Evolutionary conservation across 352 stramenopile species (phyloP), one percentile per base, ranked within the genome.

Genomic region (Phytophthora boehmeriae): DNA sequence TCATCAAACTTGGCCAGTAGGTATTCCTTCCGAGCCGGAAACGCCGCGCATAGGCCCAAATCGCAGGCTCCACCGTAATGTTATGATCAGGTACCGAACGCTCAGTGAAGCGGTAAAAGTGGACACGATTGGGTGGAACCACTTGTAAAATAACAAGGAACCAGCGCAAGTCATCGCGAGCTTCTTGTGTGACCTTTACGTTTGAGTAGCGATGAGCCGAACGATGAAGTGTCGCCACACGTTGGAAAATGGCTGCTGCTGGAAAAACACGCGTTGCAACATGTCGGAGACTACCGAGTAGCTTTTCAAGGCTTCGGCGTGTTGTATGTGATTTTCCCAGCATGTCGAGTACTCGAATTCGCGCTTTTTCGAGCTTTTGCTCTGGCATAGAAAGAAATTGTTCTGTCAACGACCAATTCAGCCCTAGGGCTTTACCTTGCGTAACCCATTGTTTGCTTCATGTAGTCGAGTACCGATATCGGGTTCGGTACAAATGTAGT

Each of bases 61-160:
- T 61, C 49, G 43, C 59, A 57, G n/a, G 49, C 59, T 61, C 51
- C 59, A 67, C 61, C 10, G 39, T 4, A 10, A 67, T 52, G 10
- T 42, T n/a, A 14, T 23, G 14, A 13, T 38, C 19, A 1, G 50
- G 50, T 2, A 47, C 32, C 2, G 53, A 23, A 1, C 27, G 39
- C 2, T 23, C 1, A 3, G 38, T 43, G 22, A 65, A 59, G 2
- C 47, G 13, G 0, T 5, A 13, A 8, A 65, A 8, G 13, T n/a
- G 44, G 23, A 60, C 48, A 9, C n/a, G 16, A 30, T 61, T 60
- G 5, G 54, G 41, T 11, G 19, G 28, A 19, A 16, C 50, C 3
- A 42, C 42, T 5, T 19, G 16, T 19, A 66, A 13, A 23, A 67
- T 47, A 0, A 41, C 2, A 0, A 43, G 19, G 11, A 67, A 67